Percentiles rank a stretch among this genome's conserved stretches.
phyloP scores from a whole-genome alignment of 306 rosid species.

The Betula pendula region DNA sequence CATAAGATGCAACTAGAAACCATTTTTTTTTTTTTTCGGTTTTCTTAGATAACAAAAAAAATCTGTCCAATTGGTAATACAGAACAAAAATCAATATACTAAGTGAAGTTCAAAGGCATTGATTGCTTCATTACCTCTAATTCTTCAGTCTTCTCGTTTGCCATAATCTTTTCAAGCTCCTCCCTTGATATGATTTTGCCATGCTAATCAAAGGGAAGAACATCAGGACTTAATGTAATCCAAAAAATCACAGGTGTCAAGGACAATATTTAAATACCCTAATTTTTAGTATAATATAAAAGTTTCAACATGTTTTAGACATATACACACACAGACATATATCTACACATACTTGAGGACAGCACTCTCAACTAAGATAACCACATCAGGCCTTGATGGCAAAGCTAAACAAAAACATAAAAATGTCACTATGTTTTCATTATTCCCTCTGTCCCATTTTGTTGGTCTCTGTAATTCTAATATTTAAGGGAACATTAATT shows the following conservation, averaged over 20 bases:
- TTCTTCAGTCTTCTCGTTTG: slow-evolving; percentile 68
- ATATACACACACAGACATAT: background rate
- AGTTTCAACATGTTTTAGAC: background rate
- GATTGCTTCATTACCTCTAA: slow-evolving; percentile 58
- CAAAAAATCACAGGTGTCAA: background rate
- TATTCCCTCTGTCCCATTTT: background rate
- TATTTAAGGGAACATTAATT: background rate
- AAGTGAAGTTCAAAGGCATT: slow-evolving; percentile 12
- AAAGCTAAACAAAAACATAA: slow-evolving; percentile 10
- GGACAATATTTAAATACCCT: too few relatives aligned
- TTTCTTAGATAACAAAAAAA: background rate
- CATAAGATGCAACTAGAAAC: background rate
- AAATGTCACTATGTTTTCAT: slow-evolving; percentile 3
- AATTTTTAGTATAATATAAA: background rate
- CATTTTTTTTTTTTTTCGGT: background rate
- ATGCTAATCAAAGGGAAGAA: slow-evolving; percentile 56
- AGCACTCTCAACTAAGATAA: background rate
- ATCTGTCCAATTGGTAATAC: slow-evolving; percentile 1
- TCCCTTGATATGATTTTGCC: slow-evolving; percentile 82
- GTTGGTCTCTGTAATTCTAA: background rate
- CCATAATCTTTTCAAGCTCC: slow-evolving; percentile 59
- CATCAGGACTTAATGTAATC: slow-evolving; percentile 25
- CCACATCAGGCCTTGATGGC: slow-evolving; percentile 1
- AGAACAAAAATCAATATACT: background rate
- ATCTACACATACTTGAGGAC: background rate